Evolutionary conservation across 139 green algal species (phyloP).

Genomic region (Tetraselmis chui): DNA sequence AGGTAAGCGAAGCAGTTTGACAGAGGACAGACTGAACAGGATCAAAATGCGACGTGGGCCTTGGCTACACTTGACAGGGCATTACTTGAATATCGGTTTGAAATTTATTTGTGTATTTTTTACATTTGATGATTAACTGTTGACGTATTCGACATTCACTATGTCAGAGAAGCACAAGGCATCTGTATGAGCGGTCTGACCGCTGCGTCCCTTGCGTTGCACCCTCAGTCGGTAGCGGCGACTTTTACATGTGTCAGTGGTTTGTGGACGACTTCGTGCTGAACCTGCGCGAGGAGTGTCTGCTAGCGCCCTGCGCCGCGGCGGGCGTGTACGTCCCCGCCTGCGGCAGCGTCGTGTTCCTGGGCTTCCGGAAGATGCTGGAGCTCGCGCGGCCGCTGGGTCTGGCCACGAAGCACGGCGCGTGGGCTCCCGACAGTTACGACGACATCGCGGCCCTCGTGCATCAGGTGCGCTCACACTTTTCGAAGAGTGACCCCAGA

Average conservation of each 20-base stretch:
- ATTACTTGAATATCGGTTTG: too few relatives aligned
- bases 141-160: too few relatives aligned
- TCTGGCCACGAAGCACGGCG: background rate
- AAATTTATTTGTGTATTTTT: too few relatives aligned
- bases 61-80: too few relatives aligned
- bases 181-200: too few relatives aligned
- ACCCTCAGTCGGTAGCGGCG: background rate
- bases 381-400: constrained; percentile 3
- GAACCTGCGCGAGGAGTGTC: constrained; percentile 1
- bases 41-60: too few relatives aligned
- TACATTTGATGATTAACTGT: too few relatives aligned
- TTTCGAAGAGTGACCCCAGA: too few relatives aligned
- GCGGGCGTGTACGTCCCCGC: constrained; percentile 2
- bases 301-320: background rate
- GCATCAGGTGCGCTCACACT: background rate
- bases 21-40: too few relatives aligned
- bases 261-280: constrained; percentile 11
- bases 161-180: too few relatives aligned
- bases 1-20: too few relatives aligned
- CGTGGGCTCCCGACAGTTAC: constrained; percentile 1
- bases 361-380: constrained; percentile 6
- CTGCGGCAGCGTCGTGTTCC: background rate
- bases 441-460: background rate
- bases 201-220: background rate
- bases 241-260: constrained; percentile 8